Evolutionary conservation across 176 grass and related monocot species (phyloP).

Genomic region (Echinochloa phyllopogon): DNA sequence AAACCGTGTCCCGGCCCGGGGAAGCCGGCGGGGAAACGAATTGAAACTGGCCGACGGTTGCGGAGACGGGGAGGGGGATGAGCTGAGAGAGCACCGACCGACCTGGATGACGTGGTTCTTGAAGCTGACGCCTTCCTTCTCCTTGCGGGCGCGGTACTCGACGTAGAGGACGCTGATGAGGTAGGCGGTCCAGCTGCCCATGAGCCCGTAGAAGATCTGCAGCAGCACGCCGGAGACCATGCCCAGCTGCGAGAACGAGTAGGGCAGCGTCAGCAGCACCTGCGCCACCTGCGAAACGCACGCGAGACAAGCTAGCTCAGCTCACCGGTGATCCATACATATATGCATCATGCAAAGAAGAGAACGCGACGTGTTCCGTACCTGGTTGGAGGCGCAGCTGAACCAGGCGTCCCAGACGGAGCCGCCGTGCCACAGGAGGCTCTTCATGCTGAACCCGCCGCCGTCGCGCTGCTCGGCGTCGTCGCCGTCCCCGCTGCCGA

Average conservation of each 20-base stretch:
- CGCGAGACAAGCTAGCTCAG: no score
- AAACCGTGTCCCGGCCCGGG: background rate
- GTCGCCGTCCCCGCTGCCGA: slow-evolving; percentile 35
- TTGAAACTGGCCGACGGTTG: background rate
- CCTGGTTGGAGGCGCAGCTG: slow-evolving; percentile 99
- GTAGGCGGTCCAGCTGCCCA: slow-evolving; percentile 83
- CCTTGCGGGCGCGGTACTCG: slow-evolving; percentile 75
- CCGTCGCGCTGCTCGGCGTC: background rate
- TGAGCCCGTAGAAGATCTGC: slow-evolving; percentile 68
- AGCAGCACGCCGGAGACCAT: slow-evolving; percentile 56
- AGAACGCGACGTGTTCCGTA: background rate
- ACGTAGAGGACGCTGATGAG: slow-evolving; percentile 84
- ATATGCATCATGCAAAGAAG: no score
- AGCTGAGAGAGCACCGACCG: background rate
- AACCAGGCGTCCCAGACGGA: slow-evolving; percentile 99
- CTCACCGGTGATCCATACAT: background rate
- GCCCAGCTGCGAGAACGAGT: slow-evolving; percentile 69
- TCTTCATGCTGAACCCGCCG: slow-evolving; percentile 51
- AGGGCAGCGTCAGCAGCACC: slow-evolving; percentile 68
- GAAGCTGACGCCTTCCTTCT: slow-evolving; percentile 66
- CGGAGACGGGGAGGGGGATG: background rate
- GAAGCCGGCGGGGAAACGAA: background rate
- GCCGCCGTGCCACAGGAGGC: slow-evolving; percentile 93
- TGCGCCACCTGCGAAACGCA: slow-evolving; percentile 52
- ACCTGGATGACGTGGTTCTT: slow-evolving; percentile 83